Conservation (phyloP, 371 early-diverging fungal species). For the Apophysomyces trapeziformis region DNA sequence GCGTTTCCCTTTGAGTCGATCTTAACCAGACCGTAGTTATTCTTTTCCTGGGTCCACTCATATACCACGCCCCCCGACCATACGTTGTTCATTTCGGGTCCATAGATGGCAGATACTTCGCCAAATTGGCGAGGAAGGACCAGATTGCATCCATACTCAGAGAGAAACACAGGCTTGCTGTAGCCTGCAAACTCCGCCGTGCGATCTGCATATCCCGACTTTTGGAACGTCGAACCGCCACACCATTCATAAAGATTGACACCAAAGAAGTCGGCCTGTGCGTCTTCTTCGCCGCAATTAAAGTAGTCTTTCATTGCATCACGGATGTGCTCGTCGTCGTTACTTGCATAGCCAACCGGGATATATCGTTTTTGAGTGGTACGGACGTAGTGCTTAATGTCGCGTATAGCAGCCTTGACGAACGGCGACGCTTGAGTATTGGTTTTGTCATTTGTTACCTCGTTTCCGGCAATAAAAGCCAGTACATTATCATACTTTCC, state of each 20-base stretch:
- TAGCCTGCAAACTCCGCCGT: slow-evolving; percentile 57
- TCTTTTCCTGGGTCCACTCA: slow-evolving; percentile 81
- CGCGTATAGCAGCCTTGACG: slow-evolving; percentile 77
- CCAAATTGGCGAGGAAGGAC: slow-evolving; percentile 59
- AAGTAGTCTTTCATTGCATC: slow-evolving; percentile 72
- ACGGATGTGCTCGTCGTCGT: slow-evolving; percentile 76
- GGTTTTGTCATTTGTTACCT: slow-evolving; percentile 72
- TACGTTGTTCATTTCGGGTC: slow-evolving; percentile 65
- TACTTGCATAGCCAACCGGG: slow-evolving; percentile 84
- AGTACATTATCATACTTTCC: slow-evolving; percentile 66
- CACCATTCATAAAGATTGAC: slow-evolving; percentile 75
- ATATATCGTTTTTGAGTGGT: slow-evolving; percentile 49
- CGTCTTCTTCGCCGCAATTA: slow-evolving; percentile 70
- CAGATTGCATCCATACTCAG: slow-evolving; percentile 70
- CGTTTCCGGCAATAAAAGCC: slow-evolving; percentile 83
- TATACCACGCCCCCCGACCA: slow-evolving; percentile 84
- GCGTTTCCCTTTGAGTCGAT: slow-evolving; percentile 41
- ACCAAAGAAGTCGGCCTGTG: slow-evolving; percentile 79
- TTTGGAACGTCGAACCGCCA: slow-evolving; percentile 55
- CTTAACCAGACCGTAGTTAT: slow-evolving; percentile 78
- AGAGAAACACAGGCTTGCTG: slow-evolving; percentile 65
- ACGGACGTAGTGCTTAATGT: slow-evolving; percentile 68
- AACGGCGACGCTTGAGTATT: slow-evolving; percentile 73
- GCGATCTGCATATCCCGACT: slow-evolving; percentile 64
- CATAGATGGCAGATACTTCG: slow-evolving; percentile 69